These are phyloP conservation scores for Bretschneidera sinensis DNA, from an alignment of 345 rosid genomes.

Conservation along the genomic window DNA sequence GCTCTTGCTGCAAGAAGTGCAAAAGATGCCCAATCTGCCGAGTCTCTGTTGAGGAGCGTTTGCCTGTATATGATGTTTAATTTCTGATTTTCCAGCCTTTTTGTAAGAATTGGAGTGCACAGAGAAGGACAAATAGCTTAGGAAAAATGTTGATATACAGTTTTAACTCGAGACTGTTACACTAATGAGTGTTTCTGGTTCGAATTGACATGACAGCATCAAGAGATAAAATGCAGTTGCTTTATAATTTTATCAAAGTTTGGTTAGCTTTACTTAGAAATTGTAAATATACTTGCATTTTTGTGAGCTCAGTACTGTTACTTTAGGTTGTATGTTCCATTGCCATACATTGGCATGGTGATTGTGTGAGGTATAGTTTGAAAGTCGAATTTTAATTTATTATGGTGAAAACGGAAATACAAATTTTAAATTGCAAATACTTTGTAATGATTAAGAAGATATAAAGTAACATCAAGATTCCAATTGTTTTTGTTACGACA, in stretches of 20 bases:
- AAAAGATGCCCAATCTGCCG: conserved; percentile 93
- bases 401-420: too few species aligned
- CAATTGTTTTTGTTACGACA: too few species aligned
- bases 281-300: neutral
- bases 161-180: neutral
- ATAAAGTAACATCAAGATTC: too few species aligned
- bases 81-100: conserved; percentile 10
- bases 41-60: conserved; percentile 60
- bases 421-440: too few species aligned
- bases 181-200: neutral
- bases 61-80: conserved; percentile 87
- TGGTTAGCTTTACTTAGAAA: neutral
- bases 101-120: neutral
- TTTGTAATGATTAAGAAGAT: too few species aligned
- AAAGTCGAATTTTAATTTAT: too few species aligned
- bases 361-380: too few species aligned
- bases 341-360: too few species aligned
- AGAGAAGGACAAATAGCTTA: neutral
- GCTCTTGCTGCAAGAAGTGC: conserved; percentile 86
- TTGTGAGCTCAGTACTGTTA: too few species aligned
- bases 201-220: neutral
- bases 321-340: too few species aligned
- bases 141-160: neutral
- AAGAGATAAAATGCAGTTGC: neutral
- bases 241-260: neutral